Percentiles rank a stretch among this genome's conserved stretches.
phyloP scores from a whole-genome alignment of 2,329 filamentous ascomycete species.

The Coleophoma eucalyptorum region DNA sequence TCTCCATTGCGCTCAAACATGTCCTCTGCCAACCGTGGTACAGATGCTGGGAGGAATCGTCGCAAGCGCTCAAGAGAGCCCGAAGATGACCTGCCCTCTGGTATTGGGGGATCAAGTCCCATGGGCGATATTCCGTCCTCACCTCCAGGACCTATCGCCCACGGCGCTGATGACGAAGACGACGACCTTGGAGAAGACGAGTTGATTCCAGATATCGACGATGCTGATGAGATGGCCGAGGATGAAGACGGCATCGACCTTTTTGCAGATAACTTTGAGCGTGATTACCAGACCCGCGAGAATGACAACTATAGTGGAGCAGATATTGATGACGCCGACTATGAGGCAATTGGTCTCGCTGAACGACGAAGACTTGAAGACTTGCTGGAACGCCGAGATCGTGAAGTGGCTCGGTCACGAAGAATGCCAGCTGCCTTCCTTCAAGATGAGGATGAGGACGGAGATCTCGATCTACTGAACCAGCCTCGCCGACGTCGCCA shows the following conservation, averaged over 20 bases:
- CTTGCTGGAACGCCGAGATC: slow-evolving; percentile 69
- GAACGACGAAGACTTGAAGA: slow-evolving; percentile 68
- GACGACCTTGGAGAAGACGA: slow-evolving; percentile 72
- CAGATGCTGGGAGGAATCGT: slow-evolving; percentile 40
- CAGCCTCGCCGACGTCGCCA: slow-evolving; percentile 83
- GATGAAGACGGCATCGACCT: slow-evolving; percentile 78
- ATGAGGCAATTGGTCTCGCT: slow-evolving; percentile 63
- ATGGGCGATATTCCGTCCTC: slow-evolving; percentile 54
- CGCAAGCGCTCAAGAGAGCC: slow-evolving; percentile 64
- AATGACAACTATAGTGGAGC: slow-evolving; percentile 67
- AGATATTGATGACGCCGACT: slow-evolving; percentile 75
- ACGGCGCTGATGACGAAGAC: slow-evolving; percentile 62
- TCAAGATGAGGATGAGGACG: slow-evolving; percentile 80
- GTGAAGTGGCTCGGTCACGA: slow-evolving; percentile 63
- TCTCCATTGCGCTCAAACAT: slow-evolving; percentile 79
- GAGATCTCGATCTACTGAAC: slow-evolving; percentile 76
- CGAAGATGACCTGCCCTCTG: slow-evolving; percentile 55
- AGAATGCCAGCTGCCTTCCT: slow-evolving; percentile 71
- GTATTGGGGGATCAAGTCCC: slow-evolving; percentile 51
- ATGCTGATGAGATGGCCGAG: slow-evolving; percentile 78
- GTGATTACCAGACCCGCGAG: slow-evolving; percentile 65
- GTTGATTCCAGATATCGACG: slow-evolving; percentile 68
- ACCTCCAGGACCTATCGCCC: slow-evolving; percentile 57
- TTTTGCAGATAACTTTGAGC: slow-evolving; percentile 70
- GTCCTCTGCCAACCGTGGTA: slow-evolving; percentile 78